A percentile compares a stretch with the other conserved stretches of the same genome.
phyloP scores from a whole-genome alignment of 805 yeast genomes.

The Myxozyma sirexii region DNA sequence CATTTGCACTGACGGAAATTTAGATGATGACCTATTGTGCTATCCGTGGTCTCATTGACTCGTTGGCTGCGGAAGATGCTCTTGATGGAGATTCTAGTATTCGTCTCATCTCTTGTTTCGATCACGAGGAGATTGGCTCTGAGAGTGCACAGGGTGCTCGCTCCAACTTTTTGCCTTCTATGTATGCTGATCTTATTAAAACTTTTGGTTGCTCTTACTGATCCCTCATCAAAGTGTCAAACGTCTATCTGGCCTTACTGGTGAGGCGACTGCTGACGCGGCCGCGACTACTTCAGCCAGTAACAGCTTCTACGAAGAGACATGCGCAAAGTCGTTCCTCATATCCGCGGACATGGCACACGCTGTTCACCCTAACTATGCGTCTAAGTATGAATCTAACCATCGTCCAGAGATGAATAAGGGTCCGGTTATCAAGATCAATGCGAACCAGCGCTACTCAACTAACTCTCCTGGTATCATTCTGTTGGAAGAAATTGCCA shows the following conservation, averaged over 20 bases:
- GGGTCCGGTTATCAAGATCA: constrained; percentile 92
- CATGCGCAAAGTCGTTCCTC: constrained; percentile 67
- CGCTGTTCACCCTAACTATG: constrained; percentile 93
- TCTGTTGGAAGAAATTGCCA: constrained; percentile 71
- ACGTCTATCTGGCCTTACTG: constrained; percentile 28
- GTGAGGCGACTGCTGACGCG: constrained; percentile 42
- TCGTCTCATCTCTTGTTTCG: constrained; percentile 79
- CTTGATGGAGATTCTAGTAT: constrained; percentile 59
- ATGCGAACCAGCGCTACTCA: constrained; percentile 94
- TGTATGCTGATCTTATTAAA: constrained; percentile 37
- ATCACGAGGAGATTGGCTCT: constrained; percentile 96
- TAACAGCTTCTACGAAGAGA: constrained; percentile 30
- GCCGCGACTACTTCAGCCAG: constrained; percentile 2
- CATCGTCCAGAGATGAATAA: constrained; percentile 81
- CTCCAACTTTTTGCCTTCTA: constrained; percentile 83
- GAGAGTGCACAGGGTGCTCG: constrained; percentile 95
- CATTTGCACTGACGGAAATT: not conserved
- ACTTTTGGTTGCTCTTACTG: not conserved
- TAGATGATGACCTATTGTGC: constrained; percentile 66
- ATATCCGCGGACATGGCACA: constrained; percentile 96
- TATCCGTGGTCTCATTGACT: constrained; percentile 64
- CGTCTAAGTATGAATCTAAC: constrained; percentile 68
- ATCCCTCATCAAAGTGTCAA: constrained; percentile 14
- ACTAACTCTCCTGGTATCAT: constrained; percentile 91
- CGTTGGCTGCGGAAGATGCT: constrained; percentile 44